Conservation (phyloP, 306 rosid genomes). For the Medicago ruthenica region DNA sequence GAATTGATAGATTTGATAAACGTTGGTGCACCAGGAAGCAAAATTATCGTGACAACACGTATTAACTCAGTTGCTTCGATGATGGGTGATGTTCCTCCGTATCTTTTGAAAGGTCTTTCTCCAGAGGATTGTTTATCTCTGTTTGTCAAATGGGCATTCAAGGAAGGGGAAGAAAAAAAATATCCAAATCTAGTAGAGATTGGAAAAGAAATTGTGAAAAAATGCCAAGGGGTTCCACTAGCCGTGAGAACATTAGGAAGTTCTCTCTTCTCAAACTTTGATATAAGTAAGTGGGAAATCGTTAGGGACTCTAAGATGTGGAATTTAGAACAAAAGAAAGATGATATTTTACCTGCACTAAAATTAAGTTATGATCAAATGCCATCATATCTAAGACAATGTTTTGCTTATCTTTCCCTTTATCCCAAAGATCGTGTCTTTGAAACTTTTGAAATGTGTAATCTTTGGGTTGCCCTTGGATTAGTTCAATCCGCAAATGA, state of each 20-base stretch:
- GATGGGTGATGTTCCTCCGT: background rate
- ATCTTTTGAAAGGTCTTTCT: background rate
- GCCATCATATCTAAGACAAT: background rate
- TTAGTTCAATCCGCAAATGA: background rate
- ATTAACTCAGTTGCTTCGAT: background rate
- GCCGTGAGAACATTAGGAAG: too few relatives aligned
- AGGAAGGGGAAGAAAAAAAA: background rate
- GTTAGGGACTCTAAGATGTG: background rate
- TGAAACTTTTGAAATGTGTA: accelerated
- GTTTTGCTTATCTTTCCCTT: constrained; percentile 10
- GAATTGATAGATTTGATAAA: background rate
- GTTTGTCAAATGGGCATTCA: constrained; percentile 7
- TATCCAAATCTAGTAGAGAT: background rate
- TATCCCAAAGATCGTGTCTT: background rate
- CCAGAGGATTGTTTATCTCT: background rate
- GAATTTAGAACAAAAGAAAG: background rate
- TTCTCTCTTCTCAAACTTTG: constrained; percentile 1
- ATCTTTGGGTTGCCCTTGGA: background rate
- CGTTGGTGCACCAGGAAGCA: background rate
- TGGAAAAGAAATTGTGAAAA: constrained; percentile 12
- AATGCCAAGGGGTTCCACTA: background rate
- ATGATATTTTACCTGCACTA: background rate
- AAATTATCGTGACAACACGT: background rate
- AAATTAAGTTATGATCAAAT: constrained; percentile 2
- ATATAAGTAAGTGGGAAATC: background rate